Evolutionary conservation across 257 asterid species (phyloP).

Genomic region (Voacanga thouarsii): DNA sequence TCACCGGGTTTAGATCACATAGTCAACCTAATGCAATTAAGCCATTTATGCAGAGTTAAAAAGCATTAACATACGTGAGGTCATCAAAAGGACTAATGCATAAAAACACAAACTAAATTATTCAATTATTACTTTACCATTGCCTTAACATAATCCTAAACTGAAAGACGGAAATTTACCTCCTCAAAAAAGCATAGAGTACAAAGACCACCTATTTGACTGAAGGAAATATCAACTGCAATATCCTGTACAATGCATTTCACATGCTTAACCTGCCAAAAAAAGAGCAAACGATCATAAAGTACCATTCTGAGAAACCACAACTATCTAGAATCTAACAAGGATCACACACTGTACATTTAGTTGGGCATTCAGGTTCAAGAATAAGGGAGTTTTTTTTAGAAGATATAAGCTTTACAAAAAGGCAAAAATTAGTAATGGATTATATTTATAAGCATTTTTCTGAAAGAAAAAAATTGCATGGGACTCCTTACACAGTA

Average conservation of each 20-base stretch:
- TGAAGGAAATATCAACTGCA: conserved; percentile 49
- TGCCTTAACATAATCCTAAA: neutral
- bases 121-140: neutral
- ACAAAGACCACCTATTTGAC: conserved; percentile 54
- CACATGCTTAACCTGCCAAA: conserved; percentile 42
- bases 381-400: neutral
- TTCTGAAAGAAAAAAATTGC: too few species aligned
- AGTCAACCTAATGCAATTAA: neutral
- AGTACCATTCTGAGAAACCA: neutral
- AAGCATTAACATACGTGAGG: neutral
- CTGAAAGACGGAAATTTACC: conserved; percentile 20
- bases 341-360: neutral
- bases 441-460: too few species aligned
- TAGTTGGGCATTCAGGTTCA: neutral
- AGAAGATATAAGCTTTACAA: too few species aligned
- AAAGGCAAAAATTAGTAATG: neutral
- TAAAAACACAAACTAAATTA: neutral
- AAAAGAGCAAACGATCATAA: conserved; percentile 9
- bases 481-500: too few species aligned
- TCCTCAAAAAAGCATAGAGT: conserved; percentile 53
- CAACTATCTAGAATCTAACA: neutral
- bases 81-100: neutral
- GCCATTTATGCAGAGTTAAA: neutral
- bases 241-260: conserved; percentile 48
- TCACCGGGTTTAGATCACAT: neutral